Evolutionary conservation across 345 rosid genomes (phyloP).

Genomic region (Syzygium grande): DNA sequence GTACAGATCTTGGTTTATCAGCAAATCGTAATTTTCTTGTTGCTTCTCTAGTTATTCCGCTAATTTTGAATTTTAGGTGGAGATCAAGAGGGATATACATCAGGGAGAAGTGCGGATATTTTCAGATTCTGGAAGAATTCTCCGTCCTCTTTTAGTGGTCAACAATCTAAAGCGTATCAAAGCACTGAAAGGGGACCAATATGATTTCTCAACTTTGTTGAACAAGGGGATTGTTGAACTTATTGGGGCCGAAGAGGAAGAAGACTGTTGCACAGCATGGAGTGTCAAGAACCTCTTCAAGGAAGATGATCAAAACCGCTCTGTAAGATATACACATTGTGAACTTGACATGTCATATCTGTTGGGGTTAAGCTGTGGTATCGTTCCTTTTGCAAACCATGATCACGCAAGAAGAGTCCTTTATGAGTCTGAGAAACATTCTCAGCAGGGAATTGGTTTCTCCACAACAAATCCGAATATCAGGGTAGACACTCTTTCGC

Average conservation of each 20-base stretch:
- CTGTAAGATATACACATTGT: constrained; percentile 52
- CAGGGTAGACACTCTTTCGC: constrained; percentile 74
- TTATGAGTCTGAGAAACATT: constrained; percentile 85
- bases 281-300: constrained; percentile 42
- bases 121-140: constrained; percentile 81
- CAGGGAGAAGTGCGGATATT: constrained; percentile 69
- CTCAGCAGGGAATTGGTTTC: constrained; percentile 87
- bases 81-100: constrained; percentile 66
- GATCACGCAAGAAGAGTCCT: constrained; percentile 89
- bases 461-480: constrained; percentile 76
- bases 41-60: neutral
- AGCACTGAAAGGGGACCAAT: constrained; percentile 34
- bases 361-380: constrained; percentile 78
- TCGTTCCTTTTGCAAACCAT: constrained; percentile 84
- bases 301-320: constrained; percentile 20
- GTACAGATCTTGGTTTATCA: neutral
- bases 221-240: constrained; percentile 72
- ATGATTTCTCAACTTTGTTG: constrained; percentile 44
- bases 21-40: neutral
- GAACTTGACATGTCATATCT: constrained; percentile 82
- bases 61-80: constrained; percentile 38
- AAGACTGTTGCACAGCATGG: constrained; percentile 77
- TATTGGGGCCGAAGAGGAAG: constrained; percentile 86
- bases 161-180: constrained; percentile 48
- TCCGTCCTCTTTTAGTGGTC: constrained; percentile 83